Percentiles rank a stretch among this genome's conserved stretches.
These are phyloP conservation scores for Wickerhamomyces pijperi DNA, from an alignment of 805 yeast species.

Conservation along the genomic window DNA sequence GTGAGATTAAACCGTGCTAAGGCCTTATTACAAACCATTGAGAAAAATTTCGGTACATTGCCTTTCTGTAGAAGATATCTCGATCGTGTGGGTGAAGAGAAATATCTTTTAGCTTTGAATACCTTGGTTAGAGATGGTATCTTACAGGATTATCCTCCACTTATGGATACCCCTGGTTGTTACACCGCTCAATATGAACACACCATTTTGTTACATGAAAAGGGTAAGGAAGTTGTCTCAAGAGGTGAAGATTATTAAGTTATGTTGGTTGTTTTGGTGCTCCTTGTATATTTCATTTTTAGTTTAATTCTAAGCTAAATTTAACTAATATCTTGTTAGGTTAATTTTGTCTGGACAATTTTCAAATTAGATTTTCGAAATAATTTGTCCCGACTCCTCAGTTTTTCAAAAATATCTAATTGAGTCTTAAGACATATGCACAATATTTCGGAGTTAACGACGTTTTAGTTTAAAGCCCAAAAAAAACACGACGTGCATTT, in stretches of 20 bases:
- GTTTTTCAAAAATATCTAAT: too few relatives aligned
- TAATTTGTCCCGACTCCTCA: too few relatives aligned
- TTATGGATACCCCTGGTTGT: conserved; percentile 70
- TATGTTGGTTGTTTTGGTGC: too few relatives aligned
- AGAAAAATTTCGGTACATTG: conserved; percentile 79
- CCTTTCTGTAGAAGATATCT: conserved; percentile 95
- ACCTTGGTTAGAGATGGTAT: conserved; percentile 75
- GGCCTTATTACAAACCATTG: conserved; percentile 56
- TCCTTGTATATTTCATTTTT: too few relatives aligned
- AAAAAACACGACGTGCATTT: too few relatives aligned
- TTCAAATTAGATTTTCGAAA: too few relatives aligned
- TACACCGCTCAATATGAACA: conserved; percentile 97
- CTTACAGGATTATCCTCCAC: conserved; percentile 91
- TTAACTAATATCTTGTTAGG: too few relatives aligned
- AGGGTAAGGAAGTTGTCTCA: conserved; percentile 86
- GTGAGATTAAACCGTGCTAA: conserved; percentile 58
- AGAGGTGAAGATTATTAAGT: conserved; percentile 83
- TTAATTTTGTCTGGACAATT: too few relatives aligned
- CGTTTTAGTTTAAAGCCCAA: too few relatives aligned
- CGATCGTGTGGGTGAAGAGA: conserved; percentile 86
- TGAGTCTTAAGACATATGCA: too few relatives aligned
- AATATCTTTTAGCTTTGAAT: conserved; percentile 79
- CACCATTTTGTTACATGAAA: conserved; percentile 82
- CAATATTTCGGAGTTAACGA: too few relatives aligned
- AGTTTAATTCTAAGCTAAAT: too few relatives aligned